Evolutionary conservation across 176 grass and related monocot genomes (phyloP).

Genomic region (Carex cristatella): DNA sequence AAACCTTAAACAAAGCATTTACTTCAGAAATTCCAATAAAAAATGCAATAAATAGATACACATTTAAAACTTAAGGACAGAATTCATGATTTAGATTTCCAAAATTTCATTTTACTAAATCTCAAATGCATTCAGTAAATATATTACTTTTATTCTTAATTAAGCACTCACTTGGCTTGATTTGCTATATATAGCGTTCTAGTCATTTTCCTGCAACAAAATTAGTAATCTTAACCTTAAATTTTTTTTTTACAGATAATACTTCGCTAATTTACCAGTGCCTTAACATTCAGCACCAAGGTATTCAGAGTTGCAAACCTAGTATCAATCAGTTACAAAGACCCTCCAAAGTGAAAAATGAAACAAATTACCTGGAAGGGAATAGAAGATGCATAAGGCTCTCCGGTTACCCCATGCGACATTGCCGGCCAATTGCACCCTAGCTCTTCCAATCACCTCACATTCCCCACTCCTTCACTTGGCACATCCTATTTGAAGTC

Average conservation of each 20-base stretch:
- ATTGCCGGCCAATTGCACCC: conserved; percentile 48
- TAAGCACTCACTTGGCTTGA: neutral
- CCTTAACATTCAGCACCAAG: neutral
- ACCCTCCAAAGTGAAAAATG: neutral
- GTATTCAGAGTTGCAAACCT: neutral
- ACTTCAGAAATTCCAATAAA: neutral
- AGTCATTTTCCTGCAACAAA: neutral
- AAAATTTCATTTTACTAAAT: neutral
- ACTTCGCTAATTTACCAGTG: neutral
- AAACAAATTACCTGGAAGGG: conserved; percentile 47
- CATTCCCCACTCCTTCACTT: conserved; percentile 30
- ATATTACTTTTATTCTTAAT: neutral
- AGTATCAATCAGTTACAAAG: neutral
- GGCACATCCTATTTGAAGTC: conserved; percentile 30
- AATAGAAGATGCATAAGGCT: conserved; percentile 33
- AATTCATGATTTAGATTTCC: neutral
- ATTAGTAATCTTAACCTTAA: neutral
- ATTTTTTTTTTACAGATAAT: neutral
- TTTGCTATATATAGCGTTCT: neutral
- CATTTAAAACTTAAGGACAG: neutral
- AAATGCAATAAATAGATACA: neutral
- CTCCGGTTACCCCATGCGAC: conserved; percentile 58
- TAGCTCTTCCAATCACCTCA: conserved; percentile 33
- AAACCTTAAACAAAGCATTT: conserved; percentile 59
- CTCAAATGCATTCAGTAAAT: neutral